Evolutionary conservation across 768 basidiomycete genomes (phyloP).

Genomic region (Termitomyces sp.): DNA sequence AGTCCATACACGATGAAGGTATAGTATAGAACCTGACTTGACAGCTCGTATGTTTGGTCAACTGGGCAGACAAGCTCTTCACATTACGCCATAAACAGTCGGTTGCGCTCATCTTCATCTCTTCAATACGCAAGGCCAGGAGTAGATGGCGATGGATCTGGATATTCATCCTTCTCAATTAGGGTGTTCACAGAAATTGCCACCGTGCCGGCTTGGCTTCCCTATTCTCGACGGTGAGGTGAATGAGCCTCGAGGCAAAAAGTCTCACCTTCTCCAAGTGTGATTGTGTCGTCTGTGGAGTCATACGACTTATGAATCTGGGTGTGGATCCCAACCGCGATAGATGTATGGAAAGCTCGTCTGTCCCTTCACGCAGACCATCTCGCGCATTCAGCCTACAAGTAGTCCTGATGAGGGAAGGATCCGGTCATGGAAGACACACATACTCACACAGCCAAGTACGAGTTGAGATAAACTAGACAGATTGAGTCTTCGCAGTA

Average conservation of each 20-base stretch:
- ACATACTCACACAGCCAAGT: constrained; percentile 37
- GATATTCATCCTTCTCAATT: constrained; percentile 4
- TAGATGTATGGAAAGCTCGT: constrained; percentile 39
- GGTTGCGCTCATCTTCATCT: neutral
- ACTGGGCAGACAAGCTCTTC: neutral
- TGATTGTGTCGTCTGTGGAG: neutral
- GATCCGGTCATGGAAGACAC: neutral
- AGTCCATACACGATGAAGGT: neutral
- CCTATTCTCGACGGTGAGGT: neutral
- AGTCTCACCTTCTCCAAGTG: constrained; percentile 9
- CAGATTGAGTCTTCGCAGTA: neutral
- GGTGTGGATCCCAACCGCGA: constrained; percentile 23
- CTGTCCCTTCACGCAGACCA: constrained; percentile 29
- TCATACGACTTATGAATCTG: neutral
- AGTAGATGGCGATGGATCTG: neutral
- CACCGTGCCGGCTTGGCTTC: constrained; percentile 5
- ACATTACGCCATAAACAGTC: neutral
- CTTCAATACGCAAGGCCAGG: neutral
- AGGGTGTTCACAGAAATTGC: constrained; percentile 13
- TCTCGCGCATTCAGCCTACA: constrained; percentile 42
- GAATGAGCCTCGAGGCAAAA: neutral
- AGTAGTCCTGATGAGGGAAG: neutral
- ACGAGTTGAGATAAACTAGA: constrained; percentile 53
- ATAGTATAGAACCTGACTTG: neutral
- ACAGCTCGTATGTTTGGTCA: neutral